A percentile compares a stretch with the other conserved stretches of the same genome.
Conservation (phyloP, 2,329 filamentous ascomycete species). For the Tympanopsis confertula region DNA sequence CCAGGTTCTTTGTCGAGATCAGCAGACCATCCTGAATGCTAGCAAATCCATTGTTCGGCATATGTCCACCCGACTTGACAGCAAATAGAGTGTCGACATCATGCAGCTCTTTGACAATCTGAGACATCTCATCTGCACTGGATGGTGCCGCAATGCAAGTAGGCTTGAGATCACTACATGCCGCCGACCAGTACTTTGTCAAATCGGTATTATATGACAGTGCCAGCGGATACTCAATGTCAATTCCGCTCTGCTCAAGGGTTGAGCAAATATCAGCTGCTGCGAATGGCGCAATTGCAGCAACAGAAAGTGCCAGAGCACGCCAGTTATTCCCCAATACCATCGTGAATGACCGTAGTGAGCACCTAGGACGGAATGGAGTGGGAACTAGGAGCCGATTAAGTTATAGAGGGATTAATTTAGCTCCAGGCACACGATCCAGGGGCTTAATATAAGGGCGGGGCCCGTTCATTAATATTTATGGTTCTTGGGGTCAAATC, state of each 20-base stretch:
- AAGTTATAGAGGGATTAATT: no score
- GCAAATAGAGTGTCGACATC: conserved; percentile 37
- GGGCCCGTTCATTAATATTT: no score
- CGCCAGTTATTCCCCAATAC: no score
- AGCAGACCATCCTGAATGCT: conserved; percentile 29
- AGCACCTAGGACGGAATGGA: no score
- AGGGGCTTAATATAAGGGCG: no score
- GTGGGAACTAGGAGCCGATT: no score
- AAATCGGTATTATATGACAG: conserved; percentile 22
- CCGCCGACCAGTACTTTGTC: conserved; percentile 31
- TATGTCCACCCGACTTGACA: conserved; percentile 36
- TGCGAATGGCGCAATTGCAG: conserved; percentile 2
- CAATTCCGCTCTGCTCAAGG: conserved; percentile 18
- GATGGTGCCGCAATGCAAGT: conserved; percentile 33
- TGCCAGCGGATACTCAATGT: conserved; percentile 16
- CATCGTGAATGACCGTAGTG: no score
- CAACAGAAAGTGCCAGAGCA: no score
- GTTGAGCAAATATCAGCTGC: conserved; percentile 22
- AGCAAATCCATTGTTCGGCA: conserved; percentile 30
- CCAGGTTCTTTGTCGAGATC: conserved; percentile 36
- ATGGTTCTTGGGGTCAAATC: no score
- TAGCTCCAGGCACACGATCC: no score
- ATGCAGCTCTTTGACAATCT: conserved; percentile 35
- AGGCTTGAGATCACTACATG: conserved; percentile 28
- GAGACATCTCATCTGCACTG: conserved; percentile 36